Conservation (phyloP, 169 alveolate genomes). For the Toxoplasma gondii region DNA sequence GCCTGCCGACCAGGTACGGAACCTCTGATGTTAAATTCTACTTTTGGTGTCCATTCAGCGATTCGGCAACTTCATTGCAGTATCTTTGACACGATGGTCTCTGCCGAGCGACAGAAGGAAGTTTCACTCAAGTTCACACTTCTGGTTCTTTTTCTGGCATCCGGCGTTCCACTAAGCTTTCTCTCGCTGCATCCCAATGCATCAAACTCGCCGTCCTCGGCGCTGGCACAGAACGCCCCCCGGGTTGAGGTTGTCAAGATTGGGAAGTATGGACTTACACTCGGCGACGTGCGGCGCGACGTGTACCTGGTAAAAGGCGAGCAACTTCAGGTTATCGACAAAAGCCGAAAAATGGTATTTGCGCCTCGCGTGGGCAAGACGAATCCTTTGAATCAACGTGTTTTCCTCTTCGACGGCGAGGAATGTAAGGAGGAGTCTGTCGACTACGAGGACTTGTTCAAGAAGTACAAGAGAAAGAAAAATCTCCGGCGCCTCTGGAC, state of each 20-base stretch:
- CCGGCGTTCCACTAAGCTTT: too few species aligned
- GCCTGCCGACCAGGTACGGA: too few species aligned
- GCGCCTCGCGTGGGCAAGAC: not conserved
- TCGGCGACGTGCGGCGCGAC: not conserved
- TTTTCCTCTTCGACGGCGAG: not conserved
- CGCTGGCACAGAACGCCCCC: not conserved
- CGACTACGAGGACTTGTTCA: not conserved
- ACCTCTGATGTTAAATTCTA: too few species aligned
- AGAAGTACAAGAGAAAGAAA: not conserved
- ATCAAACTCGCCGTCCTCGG: too few species aligned
- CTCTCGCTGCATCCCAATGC: too few species aligned
- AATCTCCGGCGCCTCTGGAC: conserved; percentile 13
- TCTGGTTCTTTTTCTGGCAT: too few species aligned
- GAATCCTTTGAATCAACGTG: not conserved
- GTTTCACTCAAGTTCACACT: too few species aligned
- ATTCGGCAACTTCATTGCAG: too few species aligned
- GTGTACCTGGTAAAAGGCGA: not conserved
- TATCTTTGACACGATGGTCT: too few species aligned
- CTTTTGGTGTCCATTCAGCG: too few species aligned
- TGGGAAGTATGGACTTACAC: not conserved
- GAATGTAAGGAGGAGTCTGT: not conserved
- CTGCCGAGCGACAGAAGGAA: too few species aligned
- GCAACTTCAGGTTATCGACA: not conserved
- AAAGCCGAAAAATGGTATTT: not conserved
- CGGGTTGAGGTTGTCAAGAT: not conserved